phyloP scores from a whole-genome alignment of 2,329 filamentous ascomycete genomes.

The Alternaria sp. region DNA sequence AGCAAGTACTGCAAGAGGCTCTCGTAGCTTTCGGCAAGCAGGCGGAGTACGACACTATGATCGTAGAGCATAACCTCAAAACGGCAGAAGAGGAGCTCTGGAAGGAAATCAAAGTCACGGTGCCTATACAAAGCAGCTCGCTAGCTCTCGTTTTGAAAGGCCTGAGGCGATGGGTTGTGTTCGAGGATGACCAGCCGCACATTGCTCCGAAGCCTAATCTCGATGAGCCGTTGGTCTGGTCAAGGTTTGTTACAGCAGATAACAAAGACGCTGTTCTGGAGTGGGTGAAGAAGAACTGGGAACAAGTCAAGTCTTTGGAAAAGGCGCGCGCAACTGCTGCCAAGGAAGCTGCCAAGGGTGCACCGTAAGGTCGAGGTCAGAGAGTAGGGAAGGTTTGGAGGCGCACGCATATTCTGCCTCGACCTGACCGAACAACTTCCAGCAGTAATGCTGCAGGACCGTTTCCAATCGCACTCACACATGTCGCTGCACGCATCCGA shows the following conservation, averaged over 20 bases:
- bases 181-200: slow-evolving; percentile 32
- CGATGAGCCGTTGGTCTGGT: slow-evolving; percentile 36
- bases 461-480: slow-evolving; percentile 4
- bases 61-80: slow-evolving; percentile 51
- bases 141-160: slow-evolving; percentile 38
- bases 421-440: not conserved
- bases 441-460: slow-evolving; percentile 3
- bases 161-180: slow-evolving; percentile 49
- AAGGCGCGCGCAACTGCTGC: slow-evolving; percentile 33
- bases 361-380: not conserved
- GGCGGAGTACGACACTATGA: slow-evolving; percentile 56
- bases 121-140: slow-evolving; percentile 40
- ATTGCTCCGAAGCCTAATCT: slow-evolving; percentile 27
- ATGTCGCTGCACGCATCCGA: slow-evolving; percentile 7
- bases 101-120: slow-evolving; percentile 54
- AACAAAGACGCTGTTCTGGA: slow-evolving; percentile 28
- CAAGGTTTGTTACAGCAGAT: slow-evolving; percentile 18
- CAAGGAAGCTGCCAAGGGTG: slow-evolving; percentile 19
- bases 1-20: slow-evolving; percentile 62
- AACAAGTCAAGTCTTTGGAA: slow-evolving; percentile 41
- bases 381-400: not conserved
- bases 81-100: slow-evolving; percentile 54
- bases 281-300: slow-evolving; percentile 48
- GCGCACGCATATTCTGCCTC: not conserved
- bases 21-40: slow-evolving; percentile 61